Conservation (phyloP, 2,329 filamentous ascomycete species). For the Stachybotrys chartarum region DNA sequence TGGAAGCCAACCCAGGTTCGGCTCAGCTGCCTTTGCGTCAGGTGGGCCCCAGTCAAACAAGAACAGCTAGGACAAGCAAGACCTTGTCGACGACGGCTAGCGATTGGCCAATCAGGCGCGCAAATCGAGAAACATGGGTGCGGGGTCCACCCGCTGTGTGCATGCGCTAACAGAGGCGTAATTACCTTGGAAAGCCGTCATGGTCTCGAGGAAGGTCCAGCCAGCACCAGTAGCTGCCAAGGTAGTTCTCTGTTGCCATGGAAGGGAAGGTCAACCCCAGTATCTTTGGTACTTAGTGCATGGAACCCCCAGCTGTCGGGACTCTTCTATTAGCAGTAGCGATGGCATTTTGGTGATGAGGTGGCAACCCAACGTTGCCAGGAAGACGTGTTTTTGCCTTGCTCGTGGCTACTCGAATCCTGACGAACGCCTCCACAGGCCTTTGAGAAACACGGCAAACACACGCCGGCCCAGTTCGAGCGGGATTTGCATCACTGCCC, state of each 20-base stretch:
- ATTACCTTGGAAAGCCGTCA: background rate
- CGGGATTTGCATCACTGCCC: background rate
- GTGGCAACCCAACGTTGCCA: too few species aligned
- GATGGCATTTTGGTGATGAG: too few species aligned
- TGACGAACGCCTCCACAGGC: too few species aligned
- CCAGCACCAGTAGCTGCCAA: background rate
- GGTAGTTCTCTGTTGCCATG: too few species aligned
- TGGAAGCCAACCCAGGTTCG: background rate
- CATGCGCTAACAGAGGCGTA: background rate
- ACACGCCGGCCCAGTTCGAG: too few species aligned
- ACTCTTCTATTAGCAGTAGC: too few species aligned
- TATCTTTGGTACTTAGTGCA: too few species aligned
- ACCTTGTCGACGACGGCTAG: background rate
- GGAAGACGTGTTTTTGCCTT: too few species aligned
- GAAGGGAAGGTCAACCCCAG: too few species aligned
- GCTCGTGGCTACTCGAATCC: too few species aligned
- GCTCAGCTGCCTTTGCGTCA: background rate
- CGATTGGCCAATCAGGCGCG: background rate
- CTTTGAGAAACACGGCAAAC: too few species aligned
- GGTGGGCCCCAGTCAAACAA: background rate
- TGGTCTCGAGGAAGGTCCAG: background rate
- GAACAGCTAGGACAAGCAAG: conserved; percentile 1
- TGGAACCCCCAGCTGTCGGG: too few species aligned
- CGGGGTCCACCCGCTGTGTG: background rate
- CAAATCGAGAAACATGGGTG: background rate